phyloP scores from a whole-genome alignment of 2,329 filamentous ascomycete genomes.

The Coniochaeta pulveracea region DNA sequence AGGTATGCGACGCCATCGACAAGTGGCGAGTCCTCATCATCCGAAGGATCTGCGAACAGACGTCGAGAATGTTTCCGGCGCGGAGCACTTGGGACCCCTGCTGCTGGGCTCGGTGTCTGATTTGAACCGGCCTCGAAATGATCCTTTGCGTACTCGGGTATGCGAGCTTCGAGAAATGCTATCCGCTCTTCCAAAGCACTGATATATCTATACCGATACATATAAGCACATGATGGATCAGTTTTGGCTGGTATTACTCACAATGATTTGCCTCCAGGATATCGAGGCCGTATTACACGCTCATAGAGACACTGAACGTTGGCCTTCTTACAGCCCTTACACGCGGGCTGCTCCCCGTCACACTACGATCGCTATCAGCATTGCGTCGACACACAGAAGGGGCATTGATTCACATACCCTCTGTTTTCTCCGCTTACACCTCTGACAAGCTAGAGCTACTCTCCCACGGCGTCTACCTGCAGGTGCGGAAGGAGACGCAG shows the following conservation, averaged over 20 bases:
- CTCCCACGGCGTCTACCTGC: slow-evolving; percentile 1
- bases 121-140: slow-evolving; percentile 9
- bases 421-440: slow-evolving; percentile 16
- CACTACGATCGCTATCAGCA: slow-evolving; percentile 9
- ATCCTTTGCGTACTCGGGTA: slow-evolving; percentile 15
- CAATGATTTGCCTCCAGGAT: slow-evolving; percentile 16
- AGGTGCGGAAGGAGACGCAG: no score
- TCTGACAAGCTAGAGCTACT: slow-evolving; percentile 15
- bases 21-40: slow-evolving; percentile 11
- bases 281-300: slow-evolving; percentile 13
- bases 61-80: slow-evolving; percentile 1
- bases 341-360: slow-evolving; percentile 14
- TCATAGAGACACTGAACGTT: slow-evolving; percentile 13
- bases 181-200: slow-evolving; percentile 17
- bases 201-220: slow-evolving; percentile 11
- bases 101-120: neutral
- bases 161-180: slow-evolving; percentile 15
- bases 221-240: neutral
- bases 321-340: slow-evolving; percentile 14
- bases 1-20: slow-evolving; percentile 16
- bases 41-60: slow-evolving; percentile 7
- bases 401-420: slow-evolving; percentile 8
- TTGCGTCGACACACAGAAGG: neutral
- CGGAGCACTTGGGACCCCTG: slow-evolving; percentile 1
- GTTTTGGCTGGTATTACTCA: slow-evolving; percentile 6